Percentiles rank a stretch among this genome's conserved stretches.
phyloP scores from a whole-genome alignment of 1,139 yeast species.

The Yamadazyma atlantica region DNA sequence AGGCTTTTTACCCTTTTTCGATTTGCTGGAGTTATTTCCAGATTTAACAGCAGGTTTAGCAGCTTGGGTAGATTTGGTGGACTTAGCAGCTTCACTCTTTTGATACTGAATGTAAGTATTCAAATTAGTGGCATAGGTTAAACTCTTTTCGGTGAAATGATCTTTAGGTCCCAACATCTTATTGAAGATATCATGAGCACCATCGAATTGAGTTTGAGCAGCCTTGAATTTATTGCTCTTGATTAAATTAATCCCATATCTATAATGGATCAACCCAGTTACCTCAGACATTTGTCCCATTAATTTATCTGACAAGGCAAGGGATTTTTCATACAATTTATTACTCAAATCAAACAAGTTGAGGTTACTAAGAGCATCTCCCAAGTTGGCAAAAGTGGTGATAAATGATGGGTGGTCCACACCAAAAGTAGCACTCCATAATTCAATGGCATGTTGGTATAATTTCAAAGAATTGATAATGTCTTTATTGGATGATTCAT shows the following conservation, averaged over 20 bases:
- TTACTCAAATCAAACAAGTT: slow-evolving; percentile 38
- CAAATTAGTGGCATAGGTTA: slow-evolving; percentile 58
- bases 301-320: slow-evolving; percentile 43
- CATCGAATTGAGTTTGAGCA: slow-evolving; percentile 53
- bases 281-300: slow-evolving; percentile 62
- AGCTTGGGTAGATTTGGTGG: slow-evolving; percentile 8
- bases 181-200: slow-evolving; percentile 54
- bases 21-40: neutral
- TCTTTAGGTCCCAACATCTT: slow-evolving; percentile 63
- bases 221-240: slow-evolving; percentile 51
- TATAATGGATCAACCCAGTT: slow-evolving; percentile 60
- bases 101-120: slow-evolving; percentile 40
- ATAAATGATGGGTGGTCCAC: slow-evolving; percentile 67
- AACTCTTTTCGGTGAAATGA: slow-evolving; percentile 60
- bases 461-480: slow-evolving; percentile 62
- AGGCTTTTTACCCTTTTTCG: slow-evolving; percentile 18
- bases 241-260: slow-evolving; percentile 65
- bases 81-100: slow-evolving; percentile 23
- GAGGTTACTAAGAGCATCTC: slow-evolving; percentile 56
- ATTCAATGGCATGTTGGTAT: slow-evolving; percentile 58
- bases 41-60: neutral
- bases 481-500: slow-evolving; percentile 64
- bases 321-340: slow-evolving; percentile 48
- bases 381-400: slow-evolving; percentile 65
- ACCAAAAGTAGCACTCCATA: slow-evolving; percentile 57